A percentile compares a stretch with the other conserved stretches of the same genome.
Evolutionary conservation across 2,329 filamentous ascomycete genomes (phyloP).

Genomic region (Epichloe elymi): DNA sequence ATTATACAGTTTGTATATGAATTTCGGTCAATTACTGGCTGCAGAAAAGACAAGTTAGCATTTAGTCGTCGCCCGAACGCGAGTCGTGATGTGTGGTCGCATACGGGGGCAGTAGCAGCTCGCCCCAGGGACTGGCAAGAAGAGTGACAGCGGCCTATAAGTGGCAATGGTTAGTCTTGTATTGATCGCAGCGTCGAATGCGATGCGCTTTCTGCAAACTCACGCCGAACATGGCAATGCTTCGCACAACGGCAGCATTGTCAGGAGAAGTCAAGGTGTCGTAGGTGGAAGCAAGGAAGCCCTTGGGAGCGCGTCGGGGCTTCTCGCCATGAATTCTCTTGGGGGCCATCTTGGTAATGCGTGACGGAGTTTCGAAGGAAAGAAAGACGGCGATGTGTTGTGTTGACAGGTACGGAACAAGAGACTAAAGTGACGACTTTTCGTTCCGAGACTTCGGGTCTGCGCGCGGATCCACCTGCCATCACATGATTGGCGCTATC

Average conservation of each 20-base stretch:
- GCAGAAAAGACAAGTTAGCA: background rate
- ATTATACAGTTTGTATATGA: conserved; percentile 15
- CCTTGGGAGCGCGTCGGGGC: conserved; percentile 29
- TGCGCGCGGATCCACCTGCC: background rate
- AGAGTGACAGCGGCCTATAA: conserved; percentile 36
- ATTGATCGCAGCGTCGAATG: background rate
- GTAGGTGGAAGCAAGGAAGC: conserved; percentile 46
- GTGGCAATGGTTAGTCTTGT: conserved; percentile 4
- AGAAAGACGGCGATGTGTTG: background rate
- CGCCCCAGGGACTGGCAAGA: conserved; percentile 54
- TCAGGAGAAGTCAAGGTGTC: conserved; percentile 51
- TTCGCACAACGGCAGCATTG: conserved; percentile 56
- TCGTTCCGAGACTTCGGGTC: background rate
- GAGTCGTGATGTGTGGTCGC: conserved; percentile 10
- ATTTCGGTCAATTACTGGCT: conserved; percentile 2
- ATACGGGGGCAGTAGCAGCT: conserved; percentile 53
- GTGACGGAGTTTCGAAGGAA: background rate
- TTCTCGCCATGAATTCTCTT: conserved; percentile 44
- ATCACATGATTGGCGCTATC: conserved; percentile 5
- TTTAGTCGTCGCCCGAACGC: background rate
- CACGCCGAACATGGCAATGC: conserved; percentile 56
- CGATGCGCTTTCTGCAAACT: conserved; percentile 18
- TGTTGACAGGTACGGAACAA: background rate
- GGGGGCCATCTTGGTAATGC: conserved; percentile 39
- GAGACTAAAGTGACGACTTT: background rate